phyloP scores from a whole-genome alignment of 495 filamentous ascomycete genomes.

The Cryomyces antarcticus region DNA sequence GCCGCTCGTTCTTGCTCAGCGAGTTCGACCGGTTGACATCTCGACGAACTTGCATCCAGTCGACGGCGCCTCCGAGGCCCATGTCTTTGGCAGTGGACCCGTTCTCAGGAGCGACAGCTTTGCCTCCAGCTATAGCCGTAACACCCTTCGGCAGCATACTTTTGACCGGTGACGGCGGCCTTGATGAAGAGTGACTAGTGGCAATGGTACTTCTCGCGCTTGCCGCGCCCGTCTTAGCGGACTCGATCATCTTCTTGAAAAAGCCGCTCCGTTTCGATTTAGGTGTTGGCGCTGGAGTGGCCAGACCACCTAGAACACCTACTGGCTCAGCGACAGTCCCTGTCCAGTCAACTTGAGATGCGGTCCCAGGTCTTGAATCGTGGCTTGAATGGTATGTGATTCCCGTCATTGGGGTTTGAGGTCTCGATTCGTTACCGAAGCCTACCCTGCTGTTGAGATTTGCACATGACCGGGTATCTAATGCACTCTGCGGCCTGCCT shows the following conservation, averaged over 20 bases:
- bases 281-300: constrained; percentile 29
- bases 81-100: constrained; percentile 37
- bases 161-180: constrained; percentile 25
- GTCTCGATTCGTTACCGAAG: constrained; percentile 37
- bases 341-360: constrained; percentile 27
- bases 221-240: constrained; percentile 82
- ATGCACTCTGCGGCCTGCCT: constrained; percentile 29
- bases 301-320: constrained; percentile 52
- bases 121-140: constrained; percentile 33
- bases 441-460: constrained; percentile 11
- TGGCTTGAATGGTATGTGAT: constrained; percentile 74
- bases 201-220: constrained; percentile 73
- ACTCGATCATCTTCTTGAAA: constrained; percentile 89
- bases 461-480: constrained; percentile 21
- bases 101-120: constrained; percentile 14
- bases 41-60: constrained; percentile 90
- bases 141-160: constrained; percentile 26
- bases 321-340: constrained; percentile 24
- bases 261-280: constrained; percentile 87
- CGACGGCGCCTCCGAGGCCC: constrained; percentile 36
- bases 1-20: constrained; percentile 66
- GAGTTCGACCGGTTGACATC: constrained; percentile 93
- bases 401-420: constrained; percentile 54
- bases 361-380: constrained; percentile 28
- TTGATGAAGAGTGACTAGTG: constrained; percentile 17